Evolutionary conservation across 2,329 filamentous ascomycete genomes (phyloP), one percentile per base, ranked within the genome.

Genomic region (Calonectria pseudoturangicola): DNA sequence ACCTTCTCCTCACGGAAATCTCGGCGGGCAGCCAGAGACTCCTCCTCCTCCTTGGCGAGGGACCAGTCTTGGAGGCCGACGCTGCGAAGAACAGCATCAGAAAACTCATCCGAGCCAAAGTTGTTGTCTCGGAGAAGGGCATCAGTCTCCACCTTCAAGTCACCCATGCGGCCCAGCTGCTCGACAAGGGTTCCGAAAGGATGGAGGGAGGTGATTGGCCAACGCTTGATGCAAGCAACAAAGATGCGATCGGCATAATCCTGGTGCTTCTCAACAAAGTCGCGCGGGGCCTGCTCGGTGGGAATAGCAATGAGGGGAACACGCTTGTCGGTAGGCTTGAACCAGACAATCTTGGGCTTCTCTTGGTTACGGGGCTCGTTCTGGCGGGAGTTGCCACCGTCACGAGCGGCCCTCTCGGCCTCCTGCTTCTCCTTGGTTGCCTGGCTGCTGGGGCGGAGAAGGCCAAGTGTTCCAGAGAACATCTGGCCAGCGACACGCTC

Each of bases 301-400:
- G 97, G 97, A 76, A 99, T 99, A 67, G 97, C 97, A 84, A 99
- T 99, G 77, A 99, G 89, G 63, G 97, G 97, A 60, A 99, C 97
- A 82, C 97, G 95, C 91, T 99, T 98, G 86, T 99, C 97, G 1
- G 97, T 99, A 71, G 97, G 97, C 89, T 99, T 99, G 88, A 99
- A 99, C 97, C 97, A 99, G 50, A 99, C 97, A 86, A 99, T 99
- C 92, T 99, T 99, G 75, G 97, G 97, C 87, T 98, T 98, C 76
- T 99, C 97, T 83, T 97, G 95, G 67, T 85, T 84, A 67, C 96
- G 94, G 76, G 93, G 93, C 74, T 96, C 94, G 76, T 97, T 93
- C 66, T 93, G 91, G 74, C 93, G 92, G 67, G 87, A 86, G 76
- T 90, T 89, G 76, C 88, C 90, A 74, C 96, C 96, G 83, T 98